Evolutionary conservation across 1,284 basidiomycete species (phyloP), one percentile per base, ranked within the genome.

Genomic region (Tremellales sp.): DNA sequence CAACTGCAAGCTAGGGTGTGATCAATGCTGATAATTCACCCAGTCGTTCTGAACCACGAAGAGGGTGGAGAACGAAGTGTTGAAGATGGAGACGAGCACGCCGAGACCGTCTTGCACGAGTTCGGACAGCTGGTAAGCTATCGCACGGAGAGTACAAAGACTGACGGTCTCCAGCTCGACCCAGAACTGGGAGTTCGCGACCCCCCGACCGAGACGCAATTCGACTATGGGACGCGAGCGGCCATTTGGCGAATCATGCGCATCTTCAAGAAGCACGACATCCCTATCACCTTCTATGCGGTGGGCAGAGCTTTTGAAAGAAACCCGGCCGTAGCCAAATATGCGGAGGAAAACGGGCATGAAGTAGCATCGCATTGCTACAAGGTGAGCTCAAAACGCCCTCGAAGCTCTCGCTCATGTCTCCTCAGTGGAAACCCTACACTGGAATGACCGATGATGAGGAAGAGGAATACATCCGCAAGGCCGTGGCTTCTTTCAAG

Each of bases 1-100:
- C 16, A 14, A 9, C 7, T 2, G 4, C 4, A 4, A 14, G 1
- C 16, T n/a, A n/a, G n/a, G n/a, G 3, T 9, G 16, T 13, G 21
- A 18, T 26, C 2, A n/a, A 31, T 34, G 10, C 16, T 16, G 22
- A 25, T 26, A 34, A 28, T 25, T 18, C 18, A 19, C 6, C 28
- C 24, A 52, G 51, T 58, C 36, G 48, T 56, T 5, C 43, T 52
- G 16, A 59, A 54, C 31, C 44, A 57, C 31, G 60, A 59, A 41
- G 63, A 66, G 45, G 64, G 64, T n/a, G 64, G 64, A 39, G 64
- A 66, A 52, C 40, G 57, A 38, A 56, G 52, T 35, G 49, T 55
- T 4, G 65, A 65, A 37, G 54, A 61, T 34, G 65, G 65, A 5
- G 64, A 68, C 32, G 56, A 58, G 13, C 51, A 56, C 24, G 65